These are phyloP conservation scores for Anthostomella pinea DNA, from an alignment of 2,329 filamentous ascomycete genomes.

Conservation along the genomic window DNA sequence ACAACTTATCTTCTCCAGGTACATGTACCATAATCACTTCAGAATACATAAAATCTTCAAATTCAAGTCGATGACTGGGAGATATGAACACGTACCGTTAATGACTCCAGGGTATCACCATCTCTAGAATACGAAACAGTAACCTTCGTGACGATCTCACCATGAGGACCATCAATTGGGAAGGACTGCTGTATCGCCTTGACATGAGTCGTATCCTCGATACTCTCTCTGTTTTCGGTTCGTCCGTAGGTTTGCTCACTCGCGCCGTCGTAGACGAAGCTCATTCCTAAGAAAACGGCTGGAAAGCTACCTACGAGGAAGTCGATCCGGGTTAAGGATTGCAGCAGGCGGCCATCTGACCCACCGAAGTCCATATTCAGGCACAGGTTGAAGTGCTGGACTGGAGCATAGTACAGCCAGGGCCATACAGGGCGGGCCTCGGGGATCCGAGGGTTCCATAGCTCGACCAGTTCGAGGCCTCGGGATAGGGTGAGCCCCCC, in stretches of 20 bases:
- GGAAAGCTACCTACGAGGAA: slow-evolving; percentile 15
- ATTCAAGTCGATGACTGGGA: too few relatives aligned
- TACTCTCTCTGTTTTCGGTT: slow-evolving; percentile 5
- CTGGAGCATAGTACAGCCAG: not conserved
- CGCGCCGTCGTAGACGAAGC: slow-evolving; percentile 18
- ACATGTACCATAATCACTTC: too few relatives aligned
- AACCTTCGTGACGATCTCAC: slow-evolving; percentile 15
- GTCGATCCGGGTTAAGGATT: slow-evolving; percentile 9
- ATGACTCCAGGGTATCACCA: slow-evolving; percentile 10
- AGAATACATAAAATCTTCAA: too few relatives aligned
- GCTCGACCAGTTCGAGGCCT: slow-evolving; percentile 1
- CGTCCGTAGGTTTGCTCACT: slow-evolving; percentile 18
- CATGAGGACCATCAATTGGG: slow-evolving; percentile 13
- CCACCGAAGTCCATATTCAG: slow-evolving; percentile 20
- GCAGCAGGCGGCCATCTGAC: slow-evolving; percentile 7
- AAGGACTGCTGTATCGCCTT: slow-evolving; percentile 15
- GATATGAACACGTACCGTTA: slow-evolving; percentile 16
- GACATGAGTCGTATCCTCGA: not conserved
- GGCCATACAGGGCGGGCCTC: slow-evolving; percentile 8
- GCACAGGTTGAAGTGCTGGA: slow-evolving; percentile 16
- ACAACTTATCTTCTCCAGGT: not conserved
- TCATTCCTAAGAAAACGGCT: slow-evolving; percentile 16
- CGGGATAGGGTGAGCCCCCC: not conserved
- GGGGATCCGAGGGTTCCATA: slow-evolving; percentile 19
- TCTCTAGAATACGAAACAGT: slow-evolving; percentile 3